Evolutionary conservation across 2,329 filamentous ascomycete genomes (phyloP).

Genomic region (Aspergillus fumigatus): DNA sequence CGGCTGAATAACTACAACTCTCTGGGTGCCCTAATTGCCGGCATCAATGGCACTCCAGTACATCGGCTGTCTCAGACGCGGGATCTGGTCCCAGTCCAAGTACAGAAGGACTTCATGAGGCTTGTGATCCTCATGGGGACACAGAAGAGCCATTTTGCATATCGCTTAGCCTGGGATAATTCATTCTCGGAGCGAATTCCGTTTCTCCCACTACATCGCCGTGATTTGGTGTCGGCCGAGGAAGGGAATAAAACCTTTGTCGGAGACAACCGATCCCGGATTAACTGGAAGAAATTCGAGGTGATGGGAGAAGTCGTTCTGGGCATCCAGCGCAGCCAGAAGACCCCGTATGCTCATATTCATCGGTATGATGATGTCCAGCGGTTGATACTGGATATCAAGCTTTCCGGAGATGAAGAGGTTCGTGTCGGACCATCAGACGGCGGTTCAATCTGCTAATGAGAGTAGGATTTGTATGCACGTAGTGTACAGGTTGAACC

Average conservation of each 20-base stretch:
- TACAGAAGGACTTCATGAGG: constrained; percentile 80
- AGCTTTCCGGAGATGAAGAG: constrained; percentile 81
- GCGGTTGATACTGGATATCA: constrained; percentile 74
- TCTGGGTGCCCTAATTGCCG: constrained; percentile 86
- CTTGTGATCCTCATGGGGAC: constrained; percentile 89
- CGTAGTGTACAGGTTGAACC: constrained; percentile 54
- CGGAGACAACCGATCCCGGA: constrained; percentile 64
- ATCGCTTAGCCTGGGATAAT: constrained; percentile 97
- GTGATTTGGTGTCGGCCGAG: constrained; percentile 86
- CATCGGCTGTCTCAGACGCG: constrained; percentile 78
- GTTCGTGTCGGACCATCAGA: constrained; percentile 48
- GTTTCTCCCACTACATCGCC: constrained; percentile 82
- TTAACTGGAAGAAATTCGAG: constrained; percentile 99
- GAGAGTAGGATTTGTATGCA: constrained; percentile 52
- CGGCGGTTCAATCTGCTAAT: constrained; percentile 7
- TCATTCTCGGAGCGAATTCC: constrained; percentile 85
- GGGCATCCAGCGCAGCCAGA: constrained; percentile 87
- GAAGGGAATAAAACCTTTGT: constrained; percentile 90
- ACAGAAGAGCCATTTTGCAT: constrained; percentile 87
- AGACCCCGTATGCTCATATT: constrained; percentile 71
- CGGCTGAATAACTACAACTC: constrained; percentile 97
- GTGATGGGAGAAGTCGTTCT: constrained; percentile 89
- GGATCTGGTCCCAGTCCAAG: constrained; percentile 64
- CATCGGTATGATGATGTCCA: constrained; percentile 64
- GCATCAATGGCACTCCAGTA: constrained; percentile 82